Evolutionary conservation across 345 rosid genomes (phyloP), one percentile per base, ranked within the genome.

Genomic region (Eucalyptus guilfoylei): DNA sequence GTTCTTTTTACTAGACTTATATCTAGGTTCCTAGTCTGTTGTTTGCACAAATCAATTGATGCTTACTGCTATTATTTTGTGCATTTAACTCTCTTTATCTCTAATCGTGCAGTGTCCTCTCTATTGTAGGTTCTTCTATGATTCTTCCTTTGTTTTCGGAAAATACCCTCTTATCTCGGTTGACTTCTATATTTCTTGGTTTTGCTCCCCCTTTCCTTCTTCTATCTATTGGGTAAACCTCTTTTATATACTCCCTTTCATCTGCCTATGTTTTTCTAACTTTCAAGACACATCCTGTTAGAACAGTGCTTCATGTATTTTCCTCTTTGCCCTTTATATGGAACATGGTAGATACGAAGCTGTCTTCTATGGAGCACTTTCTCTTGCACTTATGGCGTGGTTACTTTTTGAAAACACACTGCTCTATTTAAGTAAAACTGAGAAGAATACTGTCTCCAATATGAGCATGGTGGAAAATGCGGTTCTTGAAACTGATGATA

Each of bases 121-220:
- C 49, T 92, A 42, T 30, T 92, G 90, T 89, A 97, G 99, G 98
- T 89, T 91, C 94, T 90, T 95, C 99, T 14, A 93, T 96, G 95
- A 93, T 95, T 91, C 95, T 96, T 89, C 99, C 99, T 19, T 90
- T 96, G 90, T 94, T 96, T 92, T 97, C 99, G 85, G 97, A 93
- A 85, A 94, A 91, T 89, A 91, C 94, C 90, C 93, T 96, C 87
- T 92, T 97, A 89, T 94, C 99, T 58, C 94, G 99, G 37, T 93
- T 97, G 60, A 94, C 94, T 91, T 96, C 99, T 58, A 95, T 97
- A 89, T 96, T 93, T 94, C 98, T 96, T 89, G 99, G 99, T 87
- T 96, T 96, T 86, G 99, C 98, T 21, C 99, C 99, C 17, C 89
- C 99, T 23, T 97, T 97, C 92, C 98, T 97, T 89, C 98, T 97